Conservation (phyloP, 1,284 basidiomycete species). For the Blastosporella zonata region DNA sequence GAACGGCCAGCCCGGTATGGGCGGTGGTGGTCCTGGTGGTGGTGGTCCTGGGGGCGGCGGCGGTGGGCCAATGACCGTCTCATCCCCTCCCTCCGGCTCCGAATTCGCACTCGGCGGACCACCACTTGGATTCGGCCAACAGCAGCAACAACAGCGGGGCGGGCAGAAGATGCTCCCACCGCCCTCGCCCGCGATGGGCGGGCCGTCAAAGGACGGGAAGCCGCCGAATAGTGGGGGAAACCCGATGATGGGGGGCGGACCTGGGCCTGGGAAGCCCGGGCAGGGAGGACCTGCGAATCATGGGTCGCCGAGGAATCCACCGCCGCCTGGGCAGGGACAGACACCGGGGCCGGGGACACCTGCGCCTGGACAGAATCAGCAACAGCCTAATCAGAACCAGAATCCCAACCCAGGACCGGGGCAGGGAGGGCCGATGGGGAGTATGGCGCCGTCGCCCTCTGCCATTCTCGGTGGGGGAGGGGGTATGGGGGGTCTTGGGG, state of each 20-base stretch:
- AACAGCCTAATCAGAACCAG: slow-evolving; percentile 21
- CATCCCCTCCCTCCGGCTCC: slow-evolving; percentile 38
- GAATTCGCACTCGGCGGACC: slow-evolving; percentile 28
- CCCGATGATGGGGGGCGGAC: slow-evolving; percentile 4
- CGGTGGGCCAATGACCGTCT: slow-evolving; percentile 22
- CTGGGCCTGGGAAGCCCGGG: slow-evolving; percentile 14
- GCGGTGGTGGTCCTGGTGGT: slow-evolving; percentile 20
- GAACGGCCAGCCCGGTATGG: background rate
- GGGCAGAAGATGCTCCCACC: slow-evolving; percentile 29
- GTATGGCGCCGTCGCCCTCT: slow-evolving; percentile 44
- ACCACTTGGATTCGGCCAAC: slow-evolving; percentile 27
- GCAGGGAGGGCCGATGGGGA: background rate
- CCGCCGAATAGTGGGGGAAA: background rate
- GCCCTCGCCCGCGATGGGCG: slow-evolving; percentile 47
- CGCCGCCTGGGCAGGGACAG: slow-evolving; percentile 20
- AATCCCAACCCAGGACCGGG: slow-evolving; percentile 18
- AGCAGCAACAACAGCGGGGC: background rate
- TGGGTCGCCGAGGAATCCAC: slow-evolving; percentile 46
- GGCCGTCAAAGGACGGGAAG: slow-evolving; percentile 39
- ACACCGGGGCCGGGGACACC: slow-evolving; percentile 49
- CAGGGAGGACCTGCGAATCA: slow-evolving; percentile 24
- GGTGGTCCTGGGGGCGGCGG: background rate
- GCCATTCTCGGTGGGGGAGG: slow-evolving; percentile 39
- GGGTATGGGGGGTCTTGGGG: no score
- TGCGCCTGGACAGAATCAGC: slow-evolving; percentile 24